Percentiles rank a stretch among this genome's conserved stretches.
phyloP scores from a whole-genome alignment of 495 filamentous ascomycete species.

The Penicillium bovifimosum region DNA sequence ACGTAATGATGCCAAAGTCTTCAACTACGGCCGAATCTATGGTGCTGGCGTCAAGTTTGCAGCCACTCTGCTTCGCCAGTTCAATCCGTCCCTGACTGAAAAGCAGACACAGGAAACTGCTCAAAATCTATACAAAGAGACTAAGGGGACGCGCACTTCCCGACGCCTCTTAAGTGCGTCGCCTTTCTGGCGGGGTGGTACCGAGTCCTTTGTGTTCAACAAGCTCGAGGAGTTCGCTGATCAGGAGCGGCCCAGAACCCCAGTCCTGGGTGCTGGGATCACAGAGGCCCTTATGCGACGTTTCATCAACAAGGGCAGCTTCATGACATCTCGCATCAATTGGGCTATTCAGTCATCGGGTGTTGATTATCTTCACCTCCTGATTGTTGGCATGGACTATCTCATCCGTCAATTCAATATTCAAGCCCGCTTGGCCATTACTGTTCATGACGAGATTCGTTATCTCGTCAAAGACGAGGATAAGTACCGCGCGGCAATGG shows the following conservation, averaged over 20 bases:
- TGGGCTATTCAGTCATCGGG: slow-evolving; percentile 98
- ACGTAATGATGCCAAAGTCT: slow-evolving; percentile 91
- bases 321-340: slow-evolving; percentile 94
- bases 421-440: slow-evolving; percentile 78
- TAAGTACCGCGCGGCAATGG: slow-evolving; percentile 83
- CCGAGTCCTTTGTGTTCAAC: slow-evolving; percentile 97
- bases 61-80: slow-evolving; percentile 80
- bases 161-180: slow-evolving; percentile 62
- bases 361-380: slow-evolving; percentile 93
- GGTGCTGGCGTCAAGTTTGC: slow-evolving; percentile 94
- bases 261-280: slow-evolving; percentile 92
- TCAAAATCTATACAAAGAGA: slow-evolving; percentile 74
- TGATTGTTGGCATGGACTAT: slow-evolving; percentile 94
- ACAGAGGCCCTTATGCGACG: slow-evolving; percentile 88
- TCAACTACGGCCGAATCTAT: slow-evolving; percentile 98
- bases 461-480: slow-evolving; percentile 85
- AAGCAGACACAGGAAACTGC: slow-evolving; percentile 69
- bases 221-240: slow-evolving; percentile 95
- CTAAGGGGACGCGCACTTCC: slow-evolving; percentile 77
- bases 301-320: slow-evolving; percentile 83
- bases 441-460: slow-evolving; percentile 95
- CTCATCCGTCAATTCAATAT: slow-evolving; percentile 83
- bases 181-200: slow-evolving; percentile 92
- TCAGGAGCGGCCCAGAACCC: slow-evolving; percentile 84
- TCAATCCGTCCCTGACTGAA: slow-evolving; percentile 80